These are phyloP conservation scores for Phragmites australis DNA, from an alignment of 176 grass and related monocot genomes.

Conservation along the genomic window DNA sequence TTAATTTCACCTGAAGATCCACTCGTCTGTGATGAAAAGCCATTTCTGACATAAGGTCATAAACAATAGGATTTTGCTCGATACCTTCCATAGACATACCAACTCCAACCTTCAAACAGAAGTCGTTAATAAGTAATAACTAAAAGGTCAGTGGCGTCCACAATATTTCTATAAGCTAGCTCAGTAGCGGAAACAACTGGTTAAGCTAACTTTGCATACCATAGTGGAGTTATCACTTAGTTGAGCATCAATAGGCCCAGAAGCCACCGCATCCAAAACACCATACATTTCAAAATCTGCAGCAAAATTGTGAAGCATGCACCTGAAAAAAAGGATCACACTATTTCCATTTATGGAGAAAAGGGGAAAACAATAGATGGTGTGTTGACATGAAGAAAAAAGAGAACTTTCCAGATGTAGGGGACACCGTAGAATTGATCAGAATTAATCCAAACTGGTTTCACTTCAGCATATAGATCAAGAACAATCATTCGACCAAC, in stretches of 20 bases:
- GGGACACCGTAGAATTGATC: conserved; percentile 92
- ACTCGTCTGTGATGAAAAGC: conserved; percentile 68
- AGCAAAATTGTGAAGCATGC: conserved; percentile 96
- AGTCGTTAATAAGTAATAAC: conserved; percentile 16
- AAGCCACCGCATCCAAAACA: conserved; percentile 69
- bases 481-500: conserved; percentile 87
- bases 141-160: too few species aligned
- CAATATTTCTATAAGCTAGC: too few species aligned
- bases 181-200: conserved; percentile 17
- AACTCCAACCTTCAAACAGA: conserved; percentile 71
- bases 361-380: conserved; percentile 2
- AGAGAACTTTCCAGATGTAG: conserved; percentile 83
- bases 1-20: conserved; percentile 67
- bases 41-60: conserved; percentile 99
- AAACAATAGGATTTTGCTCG: conserved; percentile 96
- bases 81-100: conserved; percentile 99
- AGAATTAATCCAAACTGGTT: conserved; percentile 80
- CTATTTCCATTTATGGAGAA: conserved; percentile 14
- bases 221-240: conserved; percentile 82
- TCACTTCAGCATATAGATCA: conserved; percentile 94
- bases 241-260: conserved; percentile 79
- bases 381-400: background rate
- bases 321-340: conserved; percentile 53
- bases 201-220: conserved; percentile 46
- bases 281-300: conserved; percentile 93